Conservation (phyloP, 441 rosid species). For the Daphne laureola region DNA sequence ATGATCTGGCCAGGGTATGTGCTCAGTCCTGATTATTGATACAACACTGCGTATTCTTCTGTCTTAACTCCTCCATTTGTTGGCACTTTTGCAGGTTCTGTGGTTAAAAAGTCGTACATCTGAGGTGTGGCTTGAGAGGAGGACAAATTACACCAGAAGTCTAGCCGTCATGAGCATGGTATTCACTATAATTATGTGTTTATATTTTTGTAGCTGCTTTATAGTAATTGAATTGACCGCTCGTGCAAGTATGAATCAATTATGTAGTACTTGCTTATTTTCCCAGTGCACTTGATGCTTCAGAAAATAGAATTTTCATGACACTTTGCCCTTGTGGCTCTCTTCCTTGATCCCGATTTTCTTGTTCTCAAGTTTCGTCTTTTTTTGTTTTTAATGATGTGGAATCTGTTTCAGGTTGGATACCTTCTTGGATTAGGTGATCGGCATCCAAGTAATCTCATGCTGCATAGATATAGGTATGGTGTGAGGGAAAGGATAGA, state of each 20-base stretch:
- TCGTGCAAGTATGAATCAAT: too few relatives aligned
- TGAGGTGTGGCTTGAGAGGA: slow-evolving; percentile 97
- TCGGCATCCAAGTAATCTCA: slow-evolving; percentile 99
- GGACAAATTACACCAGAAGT: slow-evolving; percentile 97
- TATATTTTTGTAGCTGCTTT: background rate
- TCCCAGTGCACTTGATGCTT: too few relatives aligned
- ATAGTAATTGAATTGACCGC: too few relatives aligned
- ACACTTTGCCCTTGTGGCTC: too few relatives aligned
- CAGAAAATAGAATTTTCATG: too few relatives aligned
- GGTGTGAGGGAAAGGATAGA: slow-evolving; percentile 8
- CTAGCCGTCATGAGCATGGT: slow-evolving; percentile 99
- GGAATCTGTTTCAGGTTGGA: slow-evolving; percentile 71
- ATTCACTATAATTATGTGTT: slow-evolving; percentile 20
- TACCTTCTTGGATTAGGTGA: slow-evolving; percentile 99
- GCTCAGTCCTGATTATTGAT: background rate
- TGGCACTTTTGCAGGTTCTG: slow-evolving; percentile 64
- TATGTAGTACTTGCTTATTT: too few relatives aligned
- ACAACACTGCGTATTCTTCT: too few relatives aligned
- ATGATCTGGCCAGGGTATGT: slow-evolving; percentile 88
- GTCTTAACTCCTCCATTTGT: background rate
- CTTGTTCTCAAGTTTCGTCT: too few relatives aligned
- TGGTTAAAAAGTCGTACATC: slow-evolving; percentile 99
- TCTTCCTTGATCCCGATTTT: too few relatives aligned
- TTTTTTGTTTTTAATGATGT: background rate
- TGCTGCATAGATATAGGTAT: slow-evolving; percentile 92